Evolutionary conservation across 139 green algal genomes (phyloP).

Genomic region (Nannochloris sp.): DNA sequence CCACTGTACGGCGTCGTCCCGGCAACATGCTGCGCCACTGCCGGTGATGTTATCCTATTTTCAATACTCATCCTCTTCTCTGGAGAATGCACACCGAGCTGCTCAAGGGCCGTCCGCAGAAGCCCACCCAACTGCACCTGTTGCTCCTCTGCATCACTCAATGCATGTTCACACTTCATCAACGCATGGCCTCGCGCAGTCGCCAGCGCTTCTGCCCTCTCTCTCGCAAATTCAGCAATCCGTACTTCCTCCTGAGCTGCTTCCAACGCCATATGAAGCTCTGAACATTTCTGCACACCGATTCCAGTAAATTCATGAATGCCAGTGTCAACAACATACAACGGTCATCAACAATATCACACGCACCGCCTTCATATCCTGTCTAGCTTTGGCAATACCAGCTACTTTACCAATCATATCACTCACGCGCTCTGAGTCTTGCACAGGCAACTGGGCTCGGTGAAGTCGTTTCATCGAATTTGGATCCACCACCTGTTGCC

Average conservation of each 20-base stretch:
- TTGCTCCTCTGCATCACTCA: constrained; percentile 13
- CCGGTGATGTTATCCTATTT: background rate
- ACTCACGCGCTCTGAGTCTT: constrained; percentile 7
- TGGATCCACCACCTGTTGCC: constrained; percentile 2
- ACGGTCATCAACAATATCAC: background rate
- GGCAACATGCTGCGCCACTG: background rate
- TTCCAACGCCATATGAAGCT: constrained; percentile 12
- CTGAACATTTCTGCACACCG: constrained; percentile 20
- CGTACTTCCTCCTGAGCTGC: constrained; percentile 7
- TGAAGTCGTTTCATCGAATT: constrained; percentile 11
- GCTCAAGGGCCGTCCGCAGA: constrained; percentile 15
- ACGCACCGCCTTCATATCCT: background rate
- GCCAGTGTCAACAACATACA: too few species aligned
- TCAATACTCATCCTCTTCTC: background rate
- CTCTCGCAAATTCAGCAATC: constrained; percentile 23
- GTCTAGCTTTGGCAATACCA: constrained; percentile 4
- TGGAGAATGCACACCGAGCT: constrained; percentile 18
- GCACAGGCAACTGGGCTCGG: constrained; percentile 15
- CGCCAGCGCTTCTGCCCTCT: constrained; percentile 18
- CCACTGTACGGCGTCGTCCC: background rate
- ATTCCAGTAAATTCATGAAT: background rate
- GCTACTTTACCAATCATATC: constrained; percentile 24
- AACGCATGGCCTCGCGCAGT: constrained; percentile 23
- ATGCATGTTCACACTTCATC: constrained; percentile 15
- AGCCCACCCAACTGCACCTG: constrained; percentile 18